Conservation (phyloP, 1,284 basidiomycete genomes). For the Clitocybe nebularis region DNA sequence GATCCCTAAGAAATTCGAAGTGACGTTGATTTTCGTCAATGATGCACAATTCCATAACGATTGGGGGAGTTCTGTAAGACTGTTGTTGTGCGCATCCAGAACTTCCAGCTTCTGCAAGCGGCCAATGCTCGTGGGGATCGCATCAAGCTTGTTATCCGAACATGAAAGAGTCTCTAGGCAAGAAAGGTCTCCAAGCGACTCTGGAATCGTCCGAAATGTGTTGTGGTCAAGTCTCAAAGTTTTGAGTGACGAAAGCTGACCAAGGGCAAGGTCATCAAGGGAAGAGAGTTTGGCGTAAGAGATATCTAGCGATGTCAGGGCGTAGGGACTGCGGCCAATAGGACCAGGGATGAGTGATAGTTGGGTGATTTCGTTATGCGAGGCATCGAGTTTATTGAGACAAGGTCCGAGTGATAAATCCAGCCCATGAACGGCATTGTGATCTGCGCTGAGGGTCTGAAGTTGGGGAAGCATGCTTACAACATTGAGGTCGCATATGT, state of each 20-base stretch:
- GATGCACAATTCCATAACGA: slow-evolving; percentile 84
- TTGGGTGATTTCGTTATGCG: slow-evolving; percentile 81
- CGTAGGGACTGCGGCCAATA: slow-evolving; percentile 50
- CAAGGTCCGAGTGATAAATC: slow-evolving; percentile 71
- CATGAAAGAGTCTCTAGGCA: slow-evolving; percentile 77
- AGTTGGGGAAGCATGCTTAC: slow-evolving; percentile 72
- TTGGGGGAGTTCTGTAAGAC: slow-evolving; percentile 73
- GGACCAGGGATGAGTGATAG: slow-evolving; percentile 65
- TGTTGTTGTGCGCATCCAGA: slow-evolving; percentile 92
- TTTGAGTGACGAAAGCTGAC: slow-evolving; percentile 72
- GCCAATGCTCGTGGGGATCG: slow-evolving; percentile 79
- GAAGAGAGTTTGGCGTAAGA: slow-evolving; percentile 89
- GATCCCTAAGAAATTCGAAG: slow-evolving; percentile 80
- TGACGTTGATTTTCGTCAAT: slow-evolving; percentile 78
- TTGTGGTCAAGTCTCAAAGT: slow-evolving; percentile 82
- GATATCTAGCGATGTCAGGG: slow-evolving; percentile 82
- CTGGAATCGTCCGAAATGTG: slow-evolving; percentile 82
- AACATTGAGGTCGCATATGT: slow-evolving; percentile 70
- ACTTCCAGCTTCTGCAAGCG: slow-evolving; percentile 71
- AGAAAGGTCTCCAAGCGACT: slow-evolving; percentile 72
- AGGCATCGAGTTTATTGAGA: slow-evolving; percentile 61
- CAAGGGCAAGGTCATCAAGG: slow-evolving; percentile 72
- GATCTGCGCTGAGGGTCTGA: slow-evolving; percentile 68
- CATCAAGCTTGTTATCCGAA: slow-evolving; percentile 85
- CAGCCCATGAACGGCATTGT: slow-evolving; percentile 78